A percentile compares a stretch with the other conserved stretches of the same genome.
Evolutionary conservation across 2,329 filamentous ascomycete genomes (phyloP).

Genomic region (Cladosporium sp.): DNA sequence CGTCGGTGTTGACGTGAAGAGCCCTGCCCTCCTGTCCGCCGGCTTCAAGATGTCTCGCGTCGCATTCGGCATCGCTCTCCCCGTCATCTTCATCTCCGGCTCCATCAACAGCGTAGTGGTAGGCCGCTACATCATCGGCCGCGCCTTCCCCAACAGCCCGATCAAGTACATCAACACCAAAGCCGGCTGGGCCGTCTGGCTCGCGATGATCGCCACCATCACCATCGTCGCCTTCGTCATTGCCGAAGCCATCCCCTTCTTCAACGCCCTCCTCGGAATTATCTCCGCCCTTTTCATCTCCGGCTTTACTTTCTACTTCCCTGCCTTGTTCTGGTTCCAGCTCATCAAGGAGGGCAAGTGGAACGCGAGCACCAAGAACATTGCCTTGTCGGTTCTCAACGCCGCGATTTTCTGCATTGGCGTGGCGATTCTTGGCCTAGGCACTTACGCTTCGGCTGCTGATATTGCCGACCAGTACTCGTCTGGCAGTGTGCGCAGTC

Average conservation of each 20-base stretch:
- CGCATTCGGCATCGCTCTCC: conserved; percentile 66
- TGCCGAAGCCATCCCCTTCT: conserved; percentile 67
- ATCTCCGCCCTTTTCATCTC: conserved; percentile 61
- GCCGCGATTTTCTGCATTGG: conserved; percentile 37
- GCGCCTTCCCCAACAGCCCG: conserved; percentile 55
- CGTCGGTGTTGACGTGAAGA: conserved; percentile 57
- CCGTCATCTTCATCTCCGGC: conserved; percentile 69
- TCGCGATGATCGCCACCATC: conserved; percentile 51
- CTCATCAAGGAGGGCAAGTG: conserved; percentile 46
- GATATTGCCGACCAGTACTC: conserved; percentile 42
- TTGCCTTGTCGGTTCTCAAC: conserved; percentile 43
- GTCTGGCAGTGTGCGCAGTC: conserved; percentile 29
- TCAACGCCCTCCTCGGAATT: conserved; percentile 64
- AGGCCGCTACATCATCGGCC: conserved; percentile 57
- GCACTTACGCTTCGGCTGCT: conserved; percentile 42
- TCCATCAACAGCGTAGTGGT: conserved; percentile 61
- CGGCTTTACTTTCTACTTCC: conserved; percentile 54
- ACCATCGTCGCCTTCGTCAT: conserved; percentile 66
- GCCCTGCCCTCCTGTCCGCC: conserved; percentile 64
- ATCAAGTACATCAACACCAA: conserved; percentile 41
- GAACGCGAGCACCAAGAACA: conserved; percentile 45
- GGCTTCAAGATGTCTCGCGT: conserved; percentile 55
- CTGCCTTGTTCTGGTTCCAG: conserved; percentile 38
- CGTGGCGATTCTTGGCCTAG: conserved; percentile 31
- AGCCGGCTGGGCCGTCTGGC: conserved; percentile 55